Percentiles rank a stretch among this genome's conserved stretches.
Conservation (phyloP, 768 basidiomycete genomes). For the Jaapia argillacea region DNA sequence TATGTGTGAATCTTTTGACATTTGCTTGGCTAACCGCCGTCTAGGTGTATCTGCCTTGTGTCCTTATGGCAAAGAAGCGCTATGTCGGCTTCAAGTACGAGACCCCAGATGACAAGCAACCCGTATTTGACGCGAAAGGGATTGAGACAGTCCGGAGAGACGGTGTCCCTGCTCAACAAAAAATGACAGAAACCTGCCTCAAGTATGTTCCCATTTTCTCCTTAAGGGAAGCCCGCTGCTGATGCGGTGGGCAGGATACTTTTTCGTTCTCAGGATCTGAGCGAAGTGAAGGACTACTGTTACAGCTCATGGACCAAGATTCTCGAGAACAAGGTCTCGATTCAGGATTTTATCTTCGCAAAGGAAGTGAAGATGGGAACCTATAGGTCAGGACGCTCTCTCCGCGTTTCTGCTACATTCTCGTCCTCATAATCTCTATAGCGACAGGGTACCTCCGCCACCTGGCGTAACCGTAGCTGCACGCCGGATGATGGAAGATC, state of each 20-base stretch:
- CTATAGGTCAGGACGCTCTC: constrained; percentile 61
- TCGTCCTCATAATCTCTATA: constrained; percentile 20
- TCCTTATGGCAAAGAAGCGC: constrained; percentile 96
- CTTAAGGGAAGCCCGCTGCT: not conserved
- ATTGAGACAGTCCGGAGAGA: constrained; percentile 96
- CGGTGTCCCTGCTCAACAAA: constrained; percentile 81
- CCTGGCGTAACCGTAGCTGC: constrained; percentile 90
- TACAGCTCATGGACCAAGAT: constrained; percentile 77
- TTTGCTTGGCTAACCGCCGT: not conserved
- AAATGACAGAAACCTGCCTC: constrained; percentile 84
- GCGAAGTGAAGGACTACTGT: constrained; percentile 83
- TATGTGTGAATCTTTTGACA: constrained; percentile 14
- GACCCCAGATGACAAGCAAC: constrained; percentile 63
- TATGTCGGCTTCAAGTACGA: constrained; percentile 98
- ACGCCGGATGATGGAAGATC: constrained; percentile 61
- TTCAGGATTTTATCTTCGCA: constrained; percentile 93
- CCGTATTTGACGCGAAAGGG: constrained; percentile 91
- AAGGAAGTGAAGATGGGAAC: constrained; percentile 92
- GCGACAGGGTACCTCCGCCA: constrained; percentile 77
- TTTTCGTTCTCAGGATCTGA: constrained; percentile 85
- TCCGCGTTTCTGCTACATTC: not conserved
- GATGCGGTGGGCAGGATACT: constrained; percentile 48
- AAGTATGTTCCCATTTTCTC: constrained; percentile 43
- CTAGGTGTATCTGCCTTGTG: constrained; percentile 89
- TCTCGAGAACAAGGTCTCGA: constrained; percentile 64